Base-by-base conservation (phyloP, 495 filamentous ascomycete species). In the Aspergillus haitiensis region DNA sequence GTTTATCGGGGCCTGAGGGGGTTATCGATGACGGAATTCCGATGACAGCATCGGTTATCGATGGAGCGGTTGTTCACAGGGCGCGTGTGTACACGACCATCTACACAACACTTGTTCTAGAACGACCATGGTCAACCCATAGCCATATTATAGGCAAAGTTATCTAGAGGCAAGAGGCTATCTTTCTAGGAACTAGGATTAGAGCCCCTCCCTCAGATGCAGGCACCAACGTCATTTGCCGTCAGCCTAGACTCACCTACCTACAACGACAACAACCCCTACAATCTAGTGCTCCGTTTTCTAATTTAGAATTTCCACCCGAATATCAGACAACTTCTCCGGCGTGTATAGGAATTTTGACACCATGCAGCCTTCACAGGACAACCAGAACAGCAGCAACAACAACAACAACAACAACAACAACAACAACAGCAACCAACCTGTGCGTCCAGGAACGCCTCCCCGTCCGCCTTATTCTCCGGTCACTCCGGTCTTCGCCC, bases 401-500 rank as follows among this genome's bases (percentile, higher is more conserved):
- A 27, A 27, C 21, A 27, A 27, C 21, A 27, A 27, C 21, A 27
- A 3, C 21, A 60, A 51, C 53, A n/a, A n/a, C 21, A 27, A 3
- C 21, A 27, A 27, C 21, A 27, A 27, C 21, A 27, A 27, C 21
- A 27, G 21, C 21, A 60, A 51, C 53, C 47, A 52, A 45, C 31
- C 44, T 12, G 66, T 70, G 52, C 70, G 74, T 21, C 70, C 72
- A 42, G 70, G 72, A 33, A 80, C 77, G 18, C 77, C 77, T 50
- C 76, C 76, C 44, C 73, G 72, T 33, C 78, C 78, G 31, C 73
- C 78, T 7, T 80, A 79, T 63, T 80, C 78, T 35, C 78, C 78
- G 18, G 74, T 80, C 32, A 80, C 78, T 5, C 78, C 78, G 8
- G 73, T 75, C 35, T 71, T 80, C 57, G 67, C 73, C 31, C 73